phyloP scores from a whole-genome alignment of 1,284 basidiomycete genomes.

The Irpex rosettiformis region DNA sequence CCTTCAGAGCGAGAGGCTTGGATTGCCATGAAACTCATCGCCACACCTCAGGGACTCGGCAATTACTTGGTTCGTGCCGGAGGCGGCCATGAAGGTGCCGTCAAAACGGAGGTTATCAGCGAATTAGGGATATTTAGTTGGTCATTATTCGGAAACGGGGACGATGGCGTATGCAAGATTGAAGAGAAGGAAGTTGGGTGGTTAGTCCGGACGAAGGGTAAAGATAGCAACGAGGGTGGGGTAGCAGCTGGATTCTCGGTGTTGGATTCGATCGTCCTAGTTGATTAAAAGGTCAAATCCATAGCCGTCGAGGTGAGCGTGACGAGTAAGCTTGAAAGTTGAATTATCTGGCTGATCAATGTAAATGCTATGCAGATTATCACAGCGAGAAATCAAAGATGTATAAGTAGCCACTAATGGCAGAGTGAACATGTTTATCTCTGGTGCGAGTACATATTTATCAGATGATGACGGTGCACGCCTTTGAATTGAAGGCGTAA shows the following conservation, averaged over 20 bases:
- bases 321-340: background rate
- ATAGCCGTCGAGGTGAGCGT: background rate
- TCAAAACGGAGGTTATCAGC: slow-evolving; percentile 73
- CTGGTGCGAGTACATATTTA: background rate
- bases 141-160: slow-evolving; percentile 63
- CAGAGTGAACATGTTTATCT: no score
- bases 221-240: slow-evolving; percentile 92
- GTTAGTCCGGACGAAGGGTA: slow-evolving; percentile 89
- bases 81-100: slow-evolving; percentile 27
- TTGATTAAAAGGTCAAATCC: slow-evolving; percentile 37
- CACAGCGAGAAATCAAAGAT: background rate
- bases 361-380: background rate
- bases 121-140: slow-evolving; percentile 95
- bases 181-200: slow-evolving; percentile 76
- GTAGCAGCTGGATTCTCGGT: slow-evolving; percentile 92
- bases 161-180: slow-evolving; percentile 21
- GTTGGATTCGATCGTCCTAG: slow-evolving; percentile 76
- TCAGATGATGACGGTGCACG: background rate
- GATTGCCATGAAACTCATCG: slow-evolving; percentile 93
- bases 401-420: background rate
- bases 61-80: slow-evolving; percentile 73
- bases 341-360: background rate
- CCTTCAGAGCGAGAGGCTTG: slow-evolving; percentile 69
- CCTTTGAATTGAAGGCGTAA: background rate
- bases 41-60: slow-evolving; percentile 64